Conservation (phyloP, 2,329 filamentous ascomycete species). For the Trichoderma atrobrunneum region DNA sequence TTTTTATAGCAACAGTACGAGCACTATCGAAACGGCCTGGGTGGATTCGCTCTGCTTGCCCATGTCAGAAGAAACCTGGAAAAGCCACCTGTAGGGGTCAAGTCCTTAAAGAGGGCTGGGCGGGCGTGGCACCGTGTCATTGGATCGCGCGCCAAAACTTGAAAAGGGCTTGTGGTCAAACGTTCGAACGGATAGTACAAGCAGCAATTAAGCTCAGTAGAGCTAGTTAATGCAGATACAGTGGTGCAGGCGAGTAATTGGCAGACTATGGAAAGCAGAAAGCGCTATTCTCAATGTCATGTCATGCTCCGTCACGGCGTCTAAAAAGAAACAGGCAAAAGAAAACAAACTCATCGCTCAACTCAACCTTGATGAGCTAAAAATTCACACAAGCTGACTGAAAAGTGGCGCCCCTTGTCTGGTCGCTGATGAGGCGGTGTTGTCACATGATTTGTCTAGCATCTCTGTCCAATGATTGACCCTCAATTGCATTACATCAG, state of each 20-base stretch:
- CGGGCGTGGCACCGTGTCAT: slow-evolving; percentile 12
- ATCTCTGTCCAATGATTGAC: not conserved
- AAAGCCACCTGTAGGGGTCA: slow-evolving; percentile 6
- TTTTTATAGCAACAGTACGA: not conserved
- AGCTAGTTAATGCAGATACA: not conserved
- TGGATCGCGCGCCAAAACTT: slow-evolving; percentile 4
- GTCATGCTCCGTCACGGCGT: not conserved
- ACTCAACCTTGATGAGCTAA: not conserved
- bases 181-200: not conserved
- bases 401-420: slow-evolving; percentile 6
- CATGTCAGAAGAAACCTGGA: not conserved
- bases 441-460: slow-evolving; percentile 10
- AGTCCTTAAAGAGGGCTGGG: not conserved
- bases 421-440: slow-evolving; percentile 20
- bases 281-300: not conserved
- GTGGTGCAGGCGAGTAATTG: not conserved
- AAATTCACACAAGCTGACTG: slow-evolving; percentile 9
- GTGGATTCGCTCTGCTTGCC: not conserved
- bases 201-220: not conserved
- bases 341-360: not conserved
- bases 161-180: not conserved
- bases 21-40: not conserved
- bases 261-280: not conserved
- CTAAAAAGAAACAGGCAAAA: not conserved
- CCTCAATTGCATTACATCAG: not conserved